Evolutionary conservation across 78 protist genomes (phyloP).

Genomic region (Polysphondylium violaceum): DNA sequence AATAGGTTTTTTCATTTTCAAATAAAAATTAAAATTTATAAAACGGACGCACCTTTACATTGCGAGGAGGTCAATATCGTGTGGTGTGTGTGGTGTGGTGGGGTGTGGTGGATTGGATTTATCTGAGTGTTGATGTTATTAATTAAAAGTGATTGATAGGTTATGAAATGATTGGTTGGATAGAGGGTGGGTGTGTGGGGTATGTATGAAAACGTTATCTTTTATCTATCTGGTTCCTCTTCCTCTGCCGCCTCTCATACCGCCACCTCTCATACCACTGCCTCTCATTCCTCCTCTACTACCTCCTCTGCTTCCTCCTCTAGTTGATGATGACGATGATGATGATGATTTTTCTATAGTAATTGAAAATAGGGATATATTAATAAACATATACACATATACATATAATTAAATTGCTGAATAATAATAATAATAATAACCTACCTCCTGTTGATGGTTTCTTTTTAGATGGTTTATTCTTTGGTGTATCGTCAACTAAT

Average conservation of each 20-base stretch:
- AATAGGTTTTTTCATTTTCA: no score
- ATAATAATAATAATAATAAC: neutral
- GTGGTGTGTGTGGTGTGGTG: no score
- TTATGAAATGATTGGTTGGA: no score
- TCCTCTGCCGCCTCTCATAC: constrained; percentile 40
- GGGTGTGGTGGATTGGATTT: no score
- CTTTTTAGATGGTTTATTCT: constrained; percentile 75
- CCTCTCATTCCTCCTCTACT: constrained; percentile 60
- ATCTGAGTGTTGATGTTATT: no score
- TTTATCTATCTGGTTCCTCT: constrained; percentile 9
- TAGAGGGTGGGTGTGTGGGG: no score
- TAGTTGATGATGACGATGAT: constrained; percentile 15
- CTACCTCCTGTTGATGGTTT: constrained; percentile 39
- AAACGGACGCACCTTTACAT: no score
- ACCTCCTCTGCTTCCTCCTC: constrained; percentile 71
- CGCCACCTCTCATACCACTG: constrained; percentile 54
- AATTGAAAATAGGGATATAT: neutral
- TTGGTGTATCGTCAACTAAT: constrained; percentile 96
- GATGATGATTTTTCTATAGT: constrained; percentile 1
- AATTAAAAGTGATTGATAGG: no score
- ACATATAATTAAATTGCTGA: neutral
- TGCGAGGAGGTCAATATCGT: no score
- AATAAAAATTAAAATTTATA: no score
- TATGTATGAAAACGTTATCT: no score
- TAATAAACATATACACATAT: neutral